Base-by-base conservation (phyloP, 495 filamentous ascomycete genomes). In the Thermochaetoides thermophila region DNA sequence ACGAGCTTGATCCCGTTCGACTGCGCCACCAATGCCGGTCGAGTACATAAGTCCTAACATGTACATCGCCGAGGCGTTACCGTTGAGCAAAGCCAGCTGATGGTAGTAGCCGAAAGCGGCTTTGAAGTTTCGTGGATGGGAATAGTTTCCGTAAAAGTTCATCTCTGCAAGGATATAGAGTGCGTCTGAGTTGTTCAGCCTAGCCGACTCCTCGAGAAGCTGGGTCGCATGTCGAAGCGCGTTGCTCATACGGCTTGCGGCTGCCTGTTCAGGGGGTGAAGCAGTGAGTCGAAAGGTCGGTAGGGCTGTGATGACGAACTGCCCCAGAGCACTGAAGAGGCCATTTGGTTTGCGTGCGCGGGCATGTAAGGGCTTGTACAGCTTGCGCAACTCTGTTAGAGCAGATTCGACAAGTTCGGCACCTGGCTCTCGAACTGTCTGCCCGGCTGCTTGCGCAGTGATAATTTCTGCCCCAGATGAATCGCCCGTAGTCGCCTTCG, bases 11-110 rank as follows among this genome's bases (percentile, higher is more conserved):
- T 99, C 84, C 17, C 71, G 71, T 56, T 84, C 71, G 15, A 95
- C 84, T 1, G 73, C 74, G 19, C 72, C 76, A 6, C 81, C 86
- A 38, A 96, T 65, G 1, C 91, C 89, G 7, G 91, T 96, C 24
- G 84, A 84, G 56, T 96, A 89, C 76, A 96, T 85, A 39, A 99
- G 76, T 2, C 87, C 91, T 22, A 99, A 48, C 84, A 96, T 93
- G 53, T 87, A 74, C 55, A 92, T 84, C 1, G 91, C 89, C 14
- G 91, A 84, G 46, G 67, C 76, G 52, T 99, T 96, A 16, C 87
- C 91, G 34, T 76, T 72, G 38, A 78, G 49, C 25, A 68, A 67
- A 1, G 91, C 84, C 5, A 96, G 67, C 32, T 74, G 63, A 35
- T 80, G 66, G 47, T 95, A 99, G 56, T 80, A 70, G 31, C 69